Conservation (phyloP, 768 basidiomycete species). For the Botryobasidium botryosum region DNA sequence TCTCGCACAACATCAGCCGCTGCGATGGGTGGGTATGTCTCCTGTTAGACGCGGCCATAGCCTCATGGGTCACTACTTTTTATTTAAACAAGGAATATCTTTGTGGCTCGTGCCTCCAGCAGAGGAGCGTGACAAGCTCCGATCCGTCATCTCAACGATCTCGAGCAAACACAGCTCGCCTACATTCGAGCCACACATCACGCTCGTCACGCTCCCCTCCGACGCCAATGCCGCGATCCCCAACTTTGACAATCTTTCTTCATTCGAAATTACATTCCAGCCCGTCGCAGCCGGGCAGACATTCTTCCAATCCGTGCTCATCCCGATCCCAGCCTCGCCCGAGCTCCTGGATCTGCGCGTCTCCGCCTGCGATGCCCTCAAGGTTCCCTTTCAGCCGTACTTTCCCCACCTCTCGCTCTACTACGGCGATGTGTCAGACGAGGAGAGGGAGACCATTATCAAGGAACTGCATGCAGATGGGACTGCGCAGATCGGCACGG, state of each 20-base stretch:
- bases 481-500: neutral
- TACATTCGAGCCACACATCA: constrained; percentile 11
- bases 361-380: neutral
- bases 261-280: constrained; percentile 8
- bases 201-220: constrained; percentile 8
- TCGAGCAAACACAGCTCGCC: constrained; percentile 5
- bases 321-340: constrained; percentile 1
- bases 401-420: constrained; percentile 12
- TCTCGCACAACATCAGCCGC: no score
- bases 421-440: constrained; percentile 9
- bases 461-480: constrained; percentile 3
- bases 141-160: constrained; percentile 3
- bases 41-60: no score
- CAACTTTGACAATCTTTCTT: neutral
- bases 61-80: no score
- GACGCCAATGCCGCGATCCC: constrained; percentile 3
- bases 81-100: no score
- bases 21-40: no score
- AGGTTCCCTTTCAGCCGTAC: constrained; percentile 1
- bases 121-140: neutral
- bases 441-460: constrained; percentile 8
- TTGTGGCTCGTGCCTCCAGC: constrained; percentile 6
- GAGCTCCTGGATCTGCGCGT: neutral
- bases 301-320: constrained; percentile 10
- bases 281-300: constrained; percentile 6